Conservation (phyloP, 2,329 filamentous ascomycete genomes). For the Ophiostoma pallidulum region DNA sequence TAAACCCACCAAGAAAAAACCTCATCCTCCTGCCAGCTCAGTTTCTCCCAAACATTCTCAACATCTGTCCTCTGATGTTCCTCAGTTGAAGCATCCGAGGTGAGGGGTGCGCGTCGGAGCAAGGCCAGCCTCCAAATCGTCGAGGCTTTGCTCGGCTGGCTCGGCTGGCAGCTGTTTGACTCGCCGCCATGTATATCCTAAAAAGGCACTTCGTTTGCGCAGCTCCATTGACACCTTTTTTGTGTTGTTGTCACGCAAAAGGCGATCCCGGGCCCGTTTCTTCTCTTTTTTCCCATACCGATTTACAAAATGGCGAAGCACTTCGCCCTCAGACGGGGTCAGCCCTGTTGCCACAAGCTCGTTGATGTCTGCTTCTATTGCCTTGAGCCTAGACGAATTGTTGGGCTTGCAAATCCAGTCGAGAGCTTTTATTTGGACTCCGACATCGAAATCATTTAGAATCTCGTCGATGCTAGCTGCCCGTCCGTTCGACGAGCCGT, state of each 20-base stretch:
- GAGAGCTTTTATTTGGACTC: slow-evolving; percentile 33
- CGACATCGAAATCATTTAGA: not conserved
- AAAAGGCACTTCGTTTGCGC: slow-evolving; percentile 72
- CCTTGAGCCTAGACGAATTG: slow-evolving; percentile 38
- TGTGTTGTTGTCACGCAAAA: slow-evolving; percentile 64
- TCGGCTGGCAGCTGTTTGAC: slow-evolving; percentile 21
- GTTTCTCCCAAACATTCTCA: too few relatives aligned
- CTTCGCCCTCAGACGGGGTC: slow-evolving; percentile 28
- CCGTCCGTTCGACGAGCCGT: not conserved
- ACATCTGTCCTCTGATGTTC: too few relatives aligned
- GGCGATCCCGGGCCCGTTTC: slow-evolving; percentile 73
- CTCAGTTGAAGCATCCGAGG: slow-evolving; percentile 16
- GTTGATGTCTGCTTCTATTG: slow-evolving; percentile 41
- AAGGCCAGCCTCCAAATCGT: slow-evolving; percentile 7
- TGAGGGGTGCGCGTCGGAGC: slow-evolving; percentile 16
- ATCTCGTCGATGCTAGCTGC: not conserved
- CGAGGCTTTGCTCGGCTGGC: not conserved
- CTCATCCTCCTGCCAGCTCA: too few relatives aligned
- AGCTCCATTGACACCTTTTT: slow-evolving; percentile 64
- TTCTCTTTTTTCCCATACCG: slow-evolving; percentile 54
- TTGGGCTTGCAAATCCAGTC: slow-evolving; percentile 39
- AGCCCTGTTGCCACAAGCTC: slow-evolving; percentile 23
- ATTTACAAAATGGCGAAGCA: slow-evolving; percentile 41
- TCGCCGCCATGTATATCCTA: slow-evolving; percentile 79
- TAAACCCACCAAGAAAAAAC: too few relatives aligned